These are phyloP conservation scores for Quercus mongolica DNA, from an alignment of 306 rosid species.

Conservation along the genomic window DNA sequence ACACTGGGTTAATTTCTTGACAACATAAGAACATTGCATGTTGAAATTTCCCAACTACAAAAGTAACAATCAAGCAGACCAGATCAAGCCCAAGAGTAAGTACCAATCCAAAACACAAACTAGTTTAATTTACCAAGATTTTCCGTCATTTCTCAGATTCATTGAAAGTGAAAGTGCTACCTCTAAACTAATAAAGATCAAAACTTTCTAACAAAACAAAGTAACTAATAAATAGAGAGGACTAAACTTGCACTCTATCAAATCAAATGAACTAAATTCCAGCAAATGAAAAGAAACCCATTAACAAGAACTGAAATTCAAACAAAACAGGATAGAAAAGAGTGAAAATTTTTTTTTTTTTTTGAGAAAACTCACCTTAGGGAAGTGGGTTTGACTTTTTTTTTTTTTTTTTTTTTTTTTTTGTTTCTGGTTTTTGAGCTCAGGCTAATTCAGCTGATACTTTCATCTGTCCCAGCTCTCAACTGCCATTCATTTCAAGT, in stretches of 20 bases:
- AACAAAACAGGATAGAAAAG: neutral
- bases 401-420: neutral
- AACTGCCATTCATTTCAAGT: neutral
- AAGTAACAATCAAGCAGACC: neutral
- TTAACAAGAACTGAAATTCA: neutral
- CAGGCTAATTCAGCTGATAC: neutral
- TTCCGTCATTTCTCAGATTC: neutral
- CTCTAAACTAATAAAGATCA: neutral
- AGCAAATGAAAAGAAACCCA: neutral
- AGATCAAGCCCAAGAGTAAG: neutral
- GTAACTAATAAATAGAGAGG: neutral
- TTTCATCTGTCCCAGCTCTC: neutral
- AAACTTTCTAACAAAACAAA: neutral
- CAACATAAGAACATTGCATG: neutral
- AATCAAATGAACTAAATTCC: neutral
- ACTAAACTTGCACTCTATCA: neutral
- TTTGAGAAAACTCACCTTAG: conserved; percentile 20
- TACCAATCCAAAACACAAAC: no score
- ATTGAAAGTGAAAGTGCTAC: neutral
- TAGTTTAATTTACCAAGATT: neutral
- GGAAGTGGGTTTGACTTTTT: neutral
- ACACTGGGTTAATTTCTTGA: neutral
- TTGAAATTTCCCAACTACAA: neutral
- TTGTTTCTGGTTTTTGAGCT: no score
- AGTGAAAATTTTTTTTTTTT: no score